Evolutionary conservation across 192 early-diverging fungal genomes (phyloP), one percentile per base, ranked within the genome.

Genomic region (Linnemannia hyalina): DNA sequence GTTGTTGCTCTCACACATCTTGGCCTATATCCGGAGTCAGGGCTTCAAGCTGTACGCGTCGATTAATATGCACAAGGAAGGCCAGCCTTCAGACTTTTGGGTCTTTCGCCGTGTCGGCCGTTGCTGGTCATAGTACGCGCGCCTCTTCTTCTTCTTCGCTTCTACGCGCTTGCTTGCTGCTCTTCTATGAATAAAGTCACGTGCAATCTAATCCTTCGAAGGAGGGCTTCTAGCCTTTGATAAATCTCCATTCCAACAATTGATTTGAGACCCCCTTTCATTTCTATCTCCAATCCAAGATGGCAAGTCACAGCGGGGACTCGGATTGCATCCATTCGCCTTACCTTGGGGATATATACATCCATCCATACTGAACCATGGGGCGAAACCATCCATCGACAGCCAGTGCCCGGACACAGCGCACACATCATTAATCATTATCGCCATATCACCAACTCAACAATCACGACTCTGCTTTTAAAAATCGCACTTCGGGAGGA

Each of bases 201-300:
- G 60, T 65, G 57, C 8, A 29, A 11, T 13, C n/a, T 26, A 23
- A 26, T n/a, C 38, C 0, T 3, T 40, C 38, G 38, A 40, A 1
- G 35, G 35, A 35, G 7, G 6, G 6, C 55, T 0, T 60, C 23
- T 9, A 7, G 2, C 23, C 57, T 60, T 60, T 60, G 57, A 60
- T 60, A 60, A 60, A 29, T 9, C 57, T n/a, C 60, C 60, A 3
- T 3, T 9, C 3, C 2, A 8, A 15, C n/a, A 13, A 10, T 32
- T 3, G 13, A 32, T 57, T 76, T 26, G 26, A 65, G n/a, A 20
- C 78, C 70, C 72, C 78, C 78, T 80, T 80, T 80, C 78, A 80
- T 80, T 80, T 80, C 78, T 23, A 80, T 65, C 78, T 80, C 78
- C 77, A 79, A 73, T 73, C 73, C 78, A 80, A 72, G 77, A 79